Conservation (phyloP, 805 yeast genomes). For the Schwanniomyces occidentalis region DNA sequence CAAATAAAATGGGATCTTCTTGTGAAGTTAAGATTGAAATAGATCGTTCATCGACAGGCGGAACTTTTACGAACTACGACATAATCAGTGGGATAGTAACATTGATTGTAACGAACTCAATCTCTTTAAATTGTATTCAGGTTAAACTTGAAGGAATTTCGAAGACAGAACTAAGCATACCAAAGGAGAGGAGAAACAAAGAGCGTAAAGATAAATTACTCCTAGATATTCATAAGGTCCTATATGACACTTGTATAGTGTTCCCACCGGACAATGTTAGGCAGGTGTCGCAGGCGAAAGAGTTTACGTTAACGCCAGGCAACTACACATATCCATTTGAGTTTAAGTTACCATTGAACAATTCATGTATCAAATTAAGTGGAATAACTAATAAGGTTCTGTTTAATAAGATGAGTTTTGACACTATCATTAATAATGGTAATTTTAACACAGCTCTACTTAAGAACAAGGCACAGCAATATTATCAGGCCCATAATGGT, state of each 20-base stretch:
- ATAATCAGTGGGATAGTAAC: conserved; percentile 40
- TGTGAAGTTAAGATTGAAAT: conserved; percentile 33
- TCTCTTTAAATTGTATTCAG: conserved; percentile 47
- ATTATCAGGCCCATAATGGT: conserved; percentile 3
- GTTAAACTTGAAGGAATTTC: conserved; percentile 55
- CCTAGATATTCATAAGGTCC: conserved; percentile 44
- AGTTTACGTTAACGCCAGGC: conserved; percentile 51
- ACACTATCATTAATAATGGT: conserved; percentile 34
- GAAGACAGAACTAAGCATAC: conserved; percentile 34
- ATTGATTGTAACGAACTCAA: conserved; percentile 39
- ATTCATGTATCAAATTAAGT: conserved; percentile 36
- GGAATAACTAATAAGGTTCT: conserved; percentile 35
- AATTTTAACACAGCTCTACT: conserved; percentile 20
- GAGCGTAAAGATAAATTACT: conserved; percentile 19
- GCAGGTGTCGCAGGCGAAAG: conserved; percentile 41
- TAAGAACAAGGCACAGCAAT: conserved; percentile 19
- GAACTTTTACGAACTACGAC: conserved; percentile 50
- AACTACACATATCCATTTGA: conserved; percentile 50
- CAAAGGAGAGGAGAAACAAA: conserved; percentile 16
- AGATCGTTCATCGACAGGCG: conserved; percentile 33
- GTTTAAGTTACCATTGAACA: conserved; percentile 44
- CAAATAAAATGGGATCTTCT: conserved; percentile 2
- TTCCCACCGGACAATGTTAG: conserved; percentile 55
- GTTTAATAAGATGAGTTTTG: conserved; percentile 29
- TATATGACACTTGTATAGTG: conserved; percentile 50